phyloP scores from a whole-genome alignment of 805 yeast genomes.

The Maudiozyma saulgeensis region DNA sequence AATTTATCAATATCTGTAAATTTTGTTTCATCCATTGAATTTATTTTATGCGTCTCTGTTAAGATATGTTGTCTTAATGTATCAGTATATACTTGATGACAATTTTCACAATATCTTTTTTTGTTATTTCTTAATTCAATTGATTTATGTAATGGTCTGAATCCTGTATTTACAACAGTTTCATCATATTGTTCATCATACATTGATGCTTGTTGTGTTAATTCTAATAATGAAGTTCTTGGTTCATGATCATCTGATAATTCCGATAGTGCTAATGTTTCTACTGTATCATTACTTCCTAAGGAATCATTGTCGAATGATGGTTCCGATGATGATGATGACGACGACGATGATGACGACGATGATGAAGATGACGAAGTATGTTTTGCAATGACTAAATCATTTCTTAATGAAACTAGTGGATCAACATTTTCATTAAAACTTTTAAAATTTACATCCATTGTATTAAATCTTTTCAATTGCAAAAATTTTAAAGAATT shows the following conservation, averaged over 20 bases:
- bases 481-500: background rate
- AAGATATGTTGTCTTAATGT: constrained; percentile 64
- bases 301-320: background rate
- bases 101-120: constrained; percentile 70
- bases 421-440: constrained; percentile 4
- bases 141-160: background rate
- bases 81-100: constrained; percentile 66
- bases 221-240: background rate
- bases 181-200: background rate
- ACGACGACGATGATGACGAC: background rate
- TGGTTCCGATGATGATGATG: background rate
- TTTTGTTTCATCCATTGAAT: constrained; percentile 61
- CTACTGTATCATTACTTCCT: constrained; percentile 1
- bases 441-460: constrained; percentile 5
- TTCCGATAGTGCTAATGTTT: background rate
- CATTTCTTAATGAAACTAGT: background rate
- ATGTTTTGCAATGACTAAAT: background rate
- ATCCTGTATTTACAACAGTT: background rate
- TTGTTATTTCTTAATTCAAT: background rate
- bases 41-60: constrained; percentile 60
- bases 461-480: constrained; percentile 4
- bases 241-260: background rate
- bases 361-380: background rate
- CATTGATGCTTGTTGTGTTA: background rate
- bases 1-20: constrained; percentile 68